Evolutionary conservation across 176 grass and related monocot genomes (phyloP), one percentile per base, ranked within the genome.

Genomic region (Eragrostis nindensis): DNA sequence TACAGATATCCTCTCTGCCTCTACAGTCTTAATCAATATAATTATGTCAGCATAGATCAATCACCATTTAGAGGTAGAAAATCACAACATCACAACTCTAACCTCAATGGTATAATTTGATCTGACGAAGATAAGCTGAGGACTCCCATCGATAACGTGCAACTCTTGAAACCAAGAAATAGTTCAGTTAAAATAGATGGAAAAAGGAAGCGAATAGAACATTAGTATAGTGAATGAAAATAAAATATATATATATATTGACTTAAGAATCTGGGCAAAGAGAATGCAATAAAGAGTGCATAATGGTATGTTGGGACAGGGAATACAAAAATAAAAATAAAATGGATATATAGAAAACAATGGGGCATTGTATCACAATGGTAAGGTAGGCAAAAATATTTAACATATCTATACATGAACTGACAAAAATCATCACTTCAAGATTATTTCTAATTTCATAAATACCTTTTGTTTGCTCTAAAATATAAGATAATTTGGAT

Each of bases 81-180:
- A 66, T 43, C 40, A 87, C 8, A 21, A 40, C 73, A 80, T 24
- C 70, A 87, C 60, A 88, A 75, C 66, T 64, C 83, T 32, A 64
- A 95, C 96, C 96, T 99, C 96, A 80, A 99, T 99, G 66, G 91
- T 99, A 75, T 99, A 99, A 79, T 89, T 99, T 77, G 96, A 90
- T 99, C 81, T 93, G 69, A 99, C 96, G 66, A 99, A 99, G 68
- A 99, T 99, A 68, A 99, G 93, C 84, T 99, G 96, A 44, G 96
- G 96, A 79, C 73, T 93, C 61, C 96, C 93, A 86, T 95, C 96
- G 18, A 99, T 99, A 67, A 99, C 91, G 68, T 99, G 96, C 90
- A 99, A 84, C 82, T 99, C 96, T 99, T 75, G 11, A 80, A 85
- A 75, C 73, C 66, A 63, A 42, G 68, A 29, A 77, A 47, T 24